Conservation (phyloP, 2,329 filamentous ascomycete species). For the Claviceps africana region DNA sequence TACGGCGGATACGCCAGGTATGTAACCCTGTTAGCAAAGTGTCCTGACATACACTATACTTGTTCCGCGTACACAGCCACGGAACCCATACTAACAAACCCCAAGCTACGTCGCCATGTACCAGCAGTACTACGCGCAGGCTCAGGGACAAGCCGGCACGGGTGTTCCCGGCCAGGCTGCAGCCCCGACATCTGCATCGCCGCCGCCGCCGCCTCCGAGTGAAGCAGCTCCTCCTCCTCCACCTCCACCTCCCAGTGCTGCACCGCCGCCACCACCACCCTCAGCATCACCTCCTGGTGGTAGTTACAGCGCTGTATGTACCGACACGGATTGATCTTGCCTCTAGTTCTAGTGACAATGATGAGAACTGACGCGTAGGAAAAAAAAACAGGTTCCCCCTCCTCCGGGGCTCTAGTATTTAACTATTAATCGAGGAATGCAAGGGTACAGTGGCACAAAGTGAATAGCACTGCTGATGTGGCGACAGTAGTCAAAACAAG, state of each 20-base stretch:
- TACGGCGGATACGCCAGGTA: constrained; percentile 81
- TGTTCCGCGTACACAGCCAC: neutral
- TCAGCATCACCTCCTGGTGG: constrained; percentile 38
- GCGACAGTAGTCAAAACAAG: neutral
- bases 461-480: constrained; percentile 3
- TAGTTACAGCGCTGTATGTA: constrained; percentile 51
- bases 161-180: constrained; percentile 28
- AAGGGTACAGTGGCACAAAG: constrained; percentile 1
- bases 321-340: neutral
- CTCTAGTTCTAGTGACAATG: neutral
- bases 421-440: neutral
- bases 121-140: constrained; percentile 50
- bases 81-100: constrained; percentile 10
- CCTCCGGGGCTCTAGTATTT: constrained; percentile 37
- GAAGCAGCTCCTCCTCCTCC: constrained; percentile 48
- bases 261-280: constrained; percentile 38
- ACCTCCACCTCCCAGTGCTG: constrained; percentile 27
- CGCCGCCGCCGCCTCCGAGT: constrained; percentile 44
- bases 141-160: constrained; percentile 28
- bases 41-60: too few relatives aligned
- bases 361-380: neutral
- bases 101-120: constrained; percentile 54
- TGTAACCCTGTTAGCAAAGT: constrained; percentile 10
- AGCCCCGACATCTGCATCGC: constrained; percentile 33
- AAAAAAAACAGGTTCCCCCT: constrained; percentile 32